Base-by-base conservation (phyloP, 371 early-diverging fungal genomes). In the Mucor velutinosus region DNA sequence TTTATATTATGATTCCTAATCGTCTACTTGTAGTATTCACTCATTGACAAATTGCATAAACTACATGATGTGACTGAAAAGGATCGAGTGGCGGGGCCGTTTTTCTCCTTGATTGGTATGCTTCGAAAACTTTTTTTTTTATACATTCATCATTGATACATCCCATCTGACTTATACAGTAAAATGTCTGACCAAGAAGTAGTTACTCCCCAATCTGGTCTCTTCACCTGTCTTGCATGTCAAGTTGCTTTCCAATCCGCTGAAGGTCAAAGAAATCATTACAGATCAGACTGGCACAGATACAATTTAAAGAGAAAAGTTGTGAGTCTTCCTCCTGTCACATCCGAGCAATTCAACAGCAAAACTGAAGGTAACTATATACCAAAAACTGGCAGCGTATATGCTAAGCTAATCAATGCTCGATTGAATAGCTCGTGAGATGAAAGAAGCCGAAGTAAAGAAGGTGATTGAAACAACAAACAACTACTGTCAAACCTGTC, bases 241-340 rank as follows among this genome's bases (percentile, higher is more conserved):
- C 93, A 94, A 67, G 93, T 94, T 0, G 95, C 94, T 15, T 95
- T 96, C 73, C 81, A 88, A 64, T 82, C 90, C 0, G 89, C 94
- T 6, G 93, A 93, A 21, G 76, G 84, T 60, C 96, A 96, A 79
- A 82, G 96, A 30, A 86, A 83, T 25, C 97, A 96, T 78, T 92
- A 94, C 78, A 80, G 89, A 67, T 69, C 89, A 14, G 94, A 94
- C 74, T 95, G 94, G 94, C 95, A 95, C 74, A 83, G 93, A 30
- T 95, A 95, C 79, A 95, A 95, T 77, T 80, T 95, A 53, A 94
- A 94, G 73, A 86, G 94, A 70, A 94, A 94, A 77, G 91, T 93
- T 21, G 93, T 91, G 23, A 88, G 84, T 35, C 78, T 94, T n/a
- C 92, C 92, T 8, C 91, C 93, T 39, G 89, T 95, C 47, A 65